Evolutionary conservation across 768 basidiomycete genomes (phyloP).

Genomic region (Cystofilobasidium macerans): DNA sequence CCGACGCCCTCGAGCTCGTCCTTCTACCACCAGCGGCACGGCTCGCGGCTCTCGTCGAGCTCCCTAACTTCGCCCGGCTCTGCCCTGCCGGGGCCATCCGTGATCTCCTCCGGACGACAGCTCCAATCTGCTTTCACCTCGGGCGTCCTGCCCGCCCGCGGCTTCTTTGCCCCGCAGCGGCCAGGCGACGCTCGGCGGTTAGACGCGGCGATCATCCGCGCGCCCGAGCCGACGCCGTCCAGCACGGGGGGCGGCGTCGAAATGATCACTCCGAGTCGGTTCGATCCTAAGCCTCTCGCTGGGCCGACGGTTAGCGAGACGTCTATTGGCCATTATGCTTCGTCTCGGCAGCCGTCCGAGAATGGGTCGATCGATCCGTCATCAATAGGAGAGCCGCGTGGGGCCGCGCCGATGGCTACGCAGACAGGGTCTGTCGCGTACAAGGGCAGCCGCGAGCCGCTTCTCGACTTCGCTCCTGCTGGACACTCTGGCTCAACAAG

Average conservation of each 20-base stretch:
- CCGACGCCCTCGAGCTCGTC: not conserved
- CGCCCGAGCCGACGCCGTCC: not conserved
- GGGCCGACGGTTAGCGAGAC: constrained; percentile 5
- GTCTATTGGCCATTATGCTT: not conserved
- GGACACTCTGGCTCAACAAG: not conserved
- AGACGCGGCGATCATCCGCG: not conserved
- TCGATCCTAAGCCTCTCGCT: not conserved
- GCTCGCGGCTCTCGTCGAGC: not conserved
- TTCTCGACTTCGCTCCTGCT: not conserved
- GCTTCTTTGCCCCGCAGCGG: constrained; percentile 23
- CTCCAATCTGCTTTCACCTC: constrained; percentile 18
- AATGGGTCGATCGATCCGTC: not conserved
- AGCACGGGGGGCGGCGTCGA: not conserved
- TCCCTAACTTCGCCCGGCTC: constrained; percentile 5
- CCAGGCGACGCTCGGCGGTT: not conserved
- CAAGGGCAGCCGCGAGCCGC: not conserved
- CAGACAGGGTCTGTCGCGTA: not conserved
- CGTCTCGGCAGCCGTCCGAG: not conserved
- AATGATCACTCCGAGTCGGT: not conserved
- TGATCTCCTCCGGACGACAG: not conserved
- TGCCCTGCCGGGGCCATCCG: not conserved
- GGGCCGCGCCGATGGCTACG: not conserved
- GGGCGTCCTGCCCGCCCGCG: constrained; percentile 15
- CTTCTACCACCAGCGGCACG: not conserved
- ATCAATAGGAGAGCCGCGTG: too few relatives aligned